Percentiles rank a stretch among this genome's conserved stretches.
phyloP scores from a whole-genome alignment of 2,329 filamentous ascomycete species.

The Phaeosphaeria sp. region DNA sequence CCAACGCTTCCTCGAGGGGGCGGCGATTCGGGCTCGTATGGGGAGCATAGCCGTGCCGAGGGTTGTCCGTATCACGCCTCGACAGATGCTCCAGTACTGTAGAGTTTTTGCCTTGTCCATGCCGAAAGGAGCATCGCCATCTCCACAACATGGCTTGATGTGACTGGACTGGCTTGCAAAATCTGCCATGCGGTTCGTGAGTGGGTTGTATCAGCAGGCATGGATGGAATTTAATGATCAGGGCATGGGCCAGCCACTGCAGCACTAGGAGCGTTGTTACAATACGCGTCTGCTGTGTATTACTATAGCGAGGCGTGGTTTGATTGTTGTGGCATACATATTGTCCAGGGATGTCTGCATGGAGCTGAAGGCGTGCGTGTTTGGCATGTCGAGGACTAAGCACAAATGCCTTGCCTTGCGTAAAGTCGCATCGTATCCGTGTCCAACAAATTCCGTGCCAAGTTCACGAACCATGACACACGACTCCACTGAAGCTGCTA shows the following conservation, averaged over 20 bases:
- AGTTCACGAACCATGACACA: constrained; percentile 1
- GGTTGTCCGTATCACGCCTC: constrained; percentile 34
- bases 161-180: constrained; percentile 21
- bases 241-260: constrained; percentile 15
- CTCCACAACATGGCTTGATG: constrained; percentile 32
- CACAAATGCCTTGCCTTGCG: constrained; percentile 14
- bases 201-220: constrained; percentile 8
- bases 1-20: constrained; percentile 20
- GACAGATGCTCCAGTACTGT: not conserved
- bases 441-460: constrained; percentile 3
- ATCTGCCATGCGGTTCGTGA: constrained; percentile 19
- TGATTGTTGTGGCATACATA: constrained; percentile 4
- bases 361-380: constrained; percentile 18
- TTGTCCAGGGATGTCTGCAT: constrained; percentile 16
- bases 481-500: constrained; percentile 6
- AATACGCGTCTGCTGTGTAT: constrained; percentile 6
- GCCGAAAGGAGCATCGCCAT: constrained; percentile 35
- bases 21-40: constrained; percentile 32
- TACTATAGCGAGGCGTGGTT: constrained; percentile 12
- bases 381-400: constrained; percentile 13
- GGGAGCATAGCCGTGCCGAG: constrained; percentile 32
- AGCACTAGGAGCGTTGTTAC: constrained; percentile 1
- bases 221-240: constrained; percentile 13
- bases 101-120: constrained; percentile 22
- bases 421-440: constrained; percentile 12